Percentiles rank a stretch among this genome's conserved stretches.
Conservation (phyloP, 2,329 filamentous ascomycete genomes). For the Cytospora piceicola region DNA sequence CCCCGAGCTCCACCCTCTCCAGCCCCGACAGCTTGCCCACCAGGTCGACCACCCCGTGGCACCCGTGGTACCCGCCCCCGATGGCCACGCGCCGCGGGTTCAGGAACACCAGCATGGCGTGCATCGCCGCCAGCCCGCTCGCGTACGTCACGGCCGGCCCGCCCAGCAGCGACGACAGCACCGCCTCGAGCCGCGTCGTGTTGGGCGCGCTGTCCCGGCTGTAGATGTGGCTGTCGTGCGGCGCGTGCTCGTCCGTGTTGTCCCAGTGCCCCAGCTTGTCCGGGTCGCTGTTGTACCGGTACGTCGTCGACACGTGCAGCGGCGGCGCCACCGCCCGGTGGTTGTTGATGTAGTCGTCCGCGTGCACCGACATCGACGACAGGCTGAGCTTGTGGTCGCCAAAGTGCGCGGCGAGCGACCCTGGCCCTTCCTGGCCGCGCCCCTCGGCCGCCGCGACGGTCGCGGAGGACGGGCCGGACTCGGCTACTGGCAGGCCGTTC, state of each 20-base stretch:
- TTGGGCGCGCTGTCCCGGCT: slow-evolving; percentile 80
- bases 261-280: slow-evolving; percentile 59
- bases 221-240: slow-evolving; percentile 74
- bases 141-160: slow-evolving; percentile 76
- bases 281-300: slow-evolving; percentile 76
- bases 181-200: slow-evolving; percentile 80
- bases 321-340: slow-evolving; percentile 84
- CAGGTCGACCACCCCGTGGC: slow-evolving; percentile 79
- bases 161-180: slow-evolving; percentile 74
- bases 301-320: slow-evolving; percentile 90
- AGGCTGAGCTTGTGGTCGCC: slow-evolving; percentile 52
- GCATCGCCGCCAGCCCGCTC: slow-evolving; percentile 85
- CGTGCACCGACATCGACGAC: slow-evolving; percentile 77
- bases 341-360: slow-evolving; percentile 75
- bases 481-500: slow-evolving; percentile 21
- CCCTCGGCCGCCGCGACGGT: slow-evolving; percentile 8
- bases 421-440: slow-evolving; percentile 30
- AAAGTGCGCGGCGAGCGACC: slow-evolving; percentile 39
- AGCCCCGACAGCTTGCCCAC: slow-evolving; percentile 77
- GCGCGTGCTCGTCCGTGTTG: slow-evolving; percentile 56
- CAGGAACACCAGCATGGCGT: slow-evolving; percentile 81
- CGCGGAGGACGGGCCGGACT: slow-evolving; percentile 15
- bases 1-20: slow-evolving; percentile 69
- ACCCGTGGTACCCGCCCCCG: slow-evolving; percentile 88
- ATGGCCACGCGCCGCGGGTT: slow-evolving; percentile 84